Percentiles rank a stretch among this genome's conserved stretches.
These are phyloP conservation scores for Sugiyamaella neomexicana DNA, from an alignment of 1,139 yeast genomes.

Conservation along the genomic window DNA sequence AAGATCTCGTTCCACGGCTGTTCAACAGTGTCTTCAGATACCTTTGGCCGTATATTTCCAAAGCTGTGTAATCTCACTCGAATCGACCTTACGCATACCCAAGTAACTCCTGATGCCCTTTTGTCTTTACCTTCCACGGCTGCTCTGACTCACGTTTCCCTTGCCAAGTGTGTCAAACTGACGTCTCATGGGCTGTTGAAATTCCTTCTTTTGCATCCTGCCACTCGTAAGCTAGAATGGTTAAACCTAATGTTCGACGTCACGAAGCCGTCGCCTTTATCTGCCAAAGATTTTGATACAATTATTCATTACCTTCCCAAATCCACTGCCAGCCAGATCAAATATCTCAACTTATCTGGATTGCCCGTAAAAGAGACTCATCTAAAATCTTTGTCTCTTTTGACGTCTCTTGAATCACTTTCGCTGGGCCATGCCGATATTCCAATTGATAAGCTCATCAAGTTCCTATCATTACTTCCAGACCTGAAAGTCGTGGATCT, in stretches of 20 bases:
- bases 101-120: conserved; percentile 60
- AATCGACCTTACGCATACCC: conserved; percentile 80
- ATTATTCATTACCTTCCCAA: conserved; percentile 48
- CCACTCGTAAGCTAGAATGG: conserved; percentile 65
- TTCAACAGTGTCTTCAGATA: conserved; percentile 64
- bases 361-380: conserved; percentile 60
- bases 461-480: conserved; percentile 46
- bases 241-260: conserved; percentile 73
- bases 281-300: conserved; percentile 43
- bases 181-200: conserved; percentile 73
- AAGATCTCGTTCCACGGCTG: conserved; percentile 87
- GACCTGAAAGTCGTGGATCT: conserved; percentile 49
- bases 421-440: conserved; percentile 60
- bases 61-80: conserved; percentile 60
- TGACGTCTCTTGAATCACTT: conserved; percentile 57
- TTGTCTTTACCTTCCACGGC: conserved; percentile 53
- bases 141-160: conserved; percentile 70
- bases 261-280: conserved; percentile 62
- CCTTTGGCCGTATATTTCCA: conserved; percentile 58
- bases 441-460: conserved; percentile 51
- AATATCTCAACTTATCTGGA: conserved; percentile 72
- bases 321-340: conserved; percentile 38
- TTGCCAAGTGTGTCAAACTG: conserved; percentile 75
- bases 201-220: conserved; percentile 72
- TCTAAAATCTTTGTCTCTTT: conserved; percentile 54